A percentile compares a stretch with the other conserved stretches of the same genome.
Conservation (phyloP, 1,139 yeast species). For the Candida sanyaensis region DNA sequence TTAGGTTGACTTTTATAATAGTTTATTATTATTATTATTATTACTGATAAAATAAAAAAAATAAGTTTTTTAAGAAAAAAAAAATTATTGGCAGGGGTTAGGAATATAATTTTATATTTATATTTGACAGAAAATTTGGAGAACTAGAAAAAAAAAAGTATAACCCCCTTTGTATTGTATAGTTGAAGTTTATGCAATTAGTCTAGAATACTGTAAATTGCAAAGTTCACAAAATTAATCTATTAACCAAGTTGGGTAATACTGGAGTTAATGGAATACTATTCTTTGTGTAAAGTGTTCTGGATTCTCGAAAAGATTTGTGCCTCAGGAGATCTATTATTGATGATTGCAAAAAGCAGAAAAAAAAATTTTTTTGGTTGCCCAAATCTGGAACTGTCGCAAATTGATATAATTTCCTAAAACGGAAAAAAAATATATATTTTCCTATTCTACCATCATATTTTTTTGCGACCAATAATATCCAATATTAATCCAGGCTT, state of each 20-base stretch:
- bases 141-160: background rate
- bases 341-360: slow-evolving; percentile 1
- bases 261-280: background rate
- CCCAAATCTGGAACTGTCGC: slow-evolving; percentile 1
- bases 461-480: background rate
- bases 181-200: background rate
- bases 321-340: background rate
- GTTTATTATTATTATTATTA: background rate
- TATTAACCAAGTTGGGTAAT: slow-evolving; percentile 3
- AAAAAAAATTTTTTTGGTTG: background rate
- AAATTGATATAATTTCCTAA: background rate
- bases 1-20: background rate
- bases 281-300: background rate
- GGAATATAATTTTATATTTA: background rate
- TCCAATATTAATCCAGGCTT: too few relatives aligned
- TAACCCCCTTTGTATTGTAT: background rate
- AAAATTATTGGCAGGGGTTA: slow-evolving; percentile 1
- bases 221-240: background rate
- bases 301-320: background rate
- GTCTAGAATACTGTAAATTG: background rate
- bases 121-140: background rate
- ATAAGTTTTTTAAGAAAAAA: background rate
- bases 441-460: background rate
- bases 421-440: background rate
- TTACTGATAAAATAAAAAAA: background rate